These are phyloP conservation scores for Quercus tomentella DNA, from an alignment of 331 rosid genomes.

Conservation along the genomic window DNA sequence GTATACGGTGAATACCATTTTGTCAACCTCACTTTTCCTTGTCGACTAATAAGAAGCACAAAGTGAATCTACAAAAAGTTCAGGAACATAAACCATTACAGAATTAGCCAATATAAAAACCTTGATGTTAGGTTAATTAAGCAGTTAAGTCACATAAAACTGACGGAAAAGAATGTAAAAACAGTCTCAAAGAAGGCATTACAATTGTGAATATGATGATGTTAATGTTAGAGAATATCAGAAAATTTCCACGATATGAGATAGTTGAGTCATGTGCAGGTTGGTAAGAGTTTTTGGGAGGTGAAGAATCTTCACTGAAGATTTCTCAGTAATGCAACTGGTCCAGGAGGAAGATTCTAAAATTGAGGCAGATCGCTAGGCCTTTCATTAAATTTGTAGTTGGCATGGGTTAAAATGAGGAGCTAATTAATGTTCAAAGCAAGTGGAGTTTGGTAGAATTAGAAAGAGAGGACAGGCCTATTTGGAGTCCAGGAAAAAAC, in stretches of 20 bases:
- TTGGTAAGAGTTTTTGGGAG: not conserved
- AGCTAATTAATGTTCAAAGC: no score
- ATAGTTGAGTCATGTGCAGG: not conserved
- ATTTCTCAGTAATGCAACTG: not conserved
- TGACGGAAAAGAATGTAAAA: not conserved
- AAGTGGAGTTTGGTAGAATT: no score
- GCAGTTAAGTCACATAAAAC: not conserved
- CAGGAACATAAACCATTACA: not conserved
- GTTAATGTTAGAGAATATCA: not conserved
- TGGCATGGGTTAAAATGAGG: no score
- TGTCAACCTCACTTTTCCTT: conserved; percentile 64
- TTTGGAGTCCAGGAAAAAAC: no score
- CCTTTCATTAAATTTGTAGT: no score
- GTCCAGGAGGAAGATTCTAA: no score
- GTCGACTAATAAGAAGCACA: conserved; percentile 55
- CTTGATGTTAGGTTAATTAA: not conserved
- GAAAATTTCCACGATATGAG: not conserved
- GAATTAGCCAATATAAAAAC: not conserved
- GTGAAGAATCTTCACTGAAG: not conserved
- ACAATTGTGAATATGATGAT: not conserved
- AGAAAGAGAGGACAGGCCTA: no score
- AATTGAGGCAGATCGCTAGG: no score
- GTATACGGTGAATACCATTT: conserved; percentile 77
- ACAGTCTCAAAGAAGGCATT: not conserved
- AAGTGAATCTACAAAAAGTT: conserved; percentile 41